Evolutionary conservation across 2,329 filamentous ascomycete genomes (phyloP), one percentile per base, ranked within the genome.

Genomic region (Paraphoma chrysanthemicola): DNA sequence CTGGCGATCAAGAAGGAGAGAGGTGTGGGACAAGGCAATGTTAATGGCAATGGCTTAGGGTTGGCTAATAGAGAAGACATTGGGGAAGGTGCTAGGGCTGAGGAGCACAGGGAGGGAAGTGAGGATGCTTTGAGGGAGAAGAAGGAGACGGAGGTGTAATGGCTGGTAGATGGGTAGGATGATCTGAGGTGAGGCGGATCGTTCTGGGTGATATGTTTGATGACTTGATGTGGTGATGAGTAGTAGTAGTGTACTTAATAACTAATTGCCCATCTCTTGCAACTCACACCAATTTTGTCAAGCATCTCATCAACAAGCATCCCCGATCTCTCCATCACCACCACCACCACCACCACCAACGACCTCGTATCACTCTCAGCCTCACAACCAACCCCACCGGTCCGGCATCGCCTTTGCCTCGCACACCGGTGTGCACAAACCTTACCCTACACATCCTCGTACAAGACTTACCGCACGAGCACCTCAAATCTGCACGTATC

Each of bases 1-100:
- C 50, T 68, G 44, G 46, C 47, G 11, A 44, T 58, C 1, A 60
- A 62, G 51, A 57, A 59, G 41, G 56, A 62, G 30, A 36, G 33
- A 14, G 23, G 23, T 23, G 23, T 23, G 23, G 23, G 23, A 5
- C 23, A 23, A 23, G 23, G 23, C 23, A 36, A 10, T 10, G 33
- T 14, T 36, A 36, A 36, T 36, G 33, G 33, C 12, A 33, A 33
- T 33, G 33, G 33, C 33, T 36, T n/a, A n/a, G 14, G 33, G 3
- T 36, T 36, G 33, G 33, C 33, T 10, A 36, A 36, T 7, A 39
- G 36, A 10, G 46, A 31, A 1, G 50, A 7, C 4, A 38, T 46
- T 11, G 38, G 23, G 8, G 44, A 31, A 10, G 54, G 18, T 2
- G 47, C 48, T n/a, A 50, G 46, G 7, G 53, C 53, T 11, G 55